Base-by-base conservation (phyloP, 2,329 filamentous ascomycete genomes). In the Dactylellina drechsleri region DNA sequence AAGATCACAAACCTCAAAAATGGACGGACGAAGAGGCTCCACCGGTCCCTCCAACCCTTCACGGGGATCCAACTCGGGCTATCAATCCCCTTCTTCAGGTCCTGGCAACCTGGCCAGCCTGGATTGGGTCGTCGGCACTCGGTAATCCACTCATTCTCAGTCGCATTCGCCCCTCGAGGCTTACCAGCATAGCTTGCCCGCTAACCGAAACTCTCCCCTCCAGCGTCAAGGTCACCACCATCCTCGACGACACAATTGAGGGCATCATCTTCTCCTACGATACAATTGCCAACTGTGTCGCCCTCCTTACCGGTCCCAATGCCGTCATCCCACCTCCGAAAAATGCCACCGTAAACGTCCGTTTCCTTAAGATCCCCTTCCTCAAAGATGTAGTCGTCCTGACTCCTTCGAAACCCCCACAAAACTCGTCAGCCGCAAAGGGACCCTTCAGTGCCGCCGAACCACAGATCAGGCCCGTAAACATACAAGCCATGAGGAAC, bases 191-290 rank as follows among this genome's bases (percentile, higher is more conserved):
- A 40, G 49, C 57, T 70, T 23, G 26, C 61, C 15, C 20, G 28
- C 15, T 60, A 36, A 40, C 28, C 31, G 31, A 36, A 36, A 36
- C 31, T 36, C 31, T 36, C 31, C 10, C 31, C 43, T 10, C 15
- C 47, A 79, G 78, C 10, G 77, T 79, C 59, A 76, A 77, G 53
- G 74, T 79, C 43, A 76, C 66, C 6, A 79, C 79, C 3, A 77
- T 79, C 52, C 77, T 79, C 73, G 78, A 79, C 67, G 79, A 79
- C 36, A 77, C 65, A 31, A 78, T 79, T 47, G 77, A 79, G 57
- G 79, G 79, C 26, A 66, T 66, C n/a, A 77, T 79, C 18, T 79
- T 77, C 50, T 77, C 79, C 18, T 79, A 79, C 76, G 79, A 79
- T 61, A 77, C 78, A 12, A 60, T 77, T 57, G 78, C 79, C 20